Evolutionary conservation across 768 basidiomycete species (phyloP).

Genomic region (Lanmaoa rubissima): DNA sequence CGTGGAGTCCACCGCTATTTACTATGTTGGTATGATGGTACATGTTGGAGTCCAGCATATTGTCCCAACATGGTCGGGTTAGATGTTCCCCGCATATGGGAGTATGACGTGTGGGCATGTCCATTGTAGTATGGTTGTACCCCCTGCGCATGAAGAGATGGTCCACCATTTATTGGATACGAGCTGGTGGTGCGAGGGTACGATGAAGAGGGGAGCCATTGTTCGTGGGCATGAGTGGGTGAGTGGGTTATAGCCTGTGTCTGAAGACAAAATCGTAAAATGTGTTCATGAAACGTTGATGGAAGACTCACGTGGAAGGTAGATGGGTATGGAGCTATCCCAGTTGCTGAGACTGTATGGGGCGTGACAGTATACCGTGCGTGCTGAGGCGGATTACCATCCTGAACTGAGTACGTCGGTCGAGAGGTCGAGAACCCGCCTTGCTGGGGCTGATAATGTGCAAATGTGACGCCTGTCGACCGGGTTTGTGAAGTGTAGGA

Average conservation of each 20-base stretch:
- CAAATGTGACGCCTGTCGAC: constrained; percentile 32
- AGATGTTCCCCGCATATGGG: constrained; percentile 27
- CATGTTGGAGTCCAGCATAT: constrained; percentile 28
- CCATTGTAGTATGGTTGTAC: constrained; percentile 28
- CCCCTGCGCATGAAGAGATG: constrained; percentile 19
- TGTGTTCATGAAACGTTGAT: neutral
- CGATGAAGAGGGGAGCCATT: constrained; percentile 24
- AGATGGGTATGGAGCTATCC: constrained; percentile 25
- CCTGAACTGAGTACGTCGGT: constrained; percentile 29
- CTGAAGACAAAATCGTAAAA: constrained; percentile 1
- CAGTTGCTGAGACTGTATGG: constrained; percentile 14
- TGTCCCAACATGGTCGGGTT: constrained; percentile 21
- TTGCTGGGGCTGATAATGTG: constrained; percentile 38
- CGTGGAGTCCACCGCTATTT: constrained; percentile 15
- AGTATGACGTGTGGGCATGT: constrained; percentile 24
- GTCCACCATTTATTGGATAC: constrained; percentile 18
- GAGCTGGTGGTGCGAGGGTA: constrained; percentile 25
- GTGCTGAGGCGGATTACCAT: constrained; percentile 17
- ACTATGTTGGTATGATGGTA: constrained; percentile 30
- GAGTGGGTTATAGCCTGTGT: constrained; percentile 15
- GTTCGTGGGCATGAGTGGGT: constrained; percentile 20
- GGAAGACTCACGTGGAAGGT: constrained; percentile 21
- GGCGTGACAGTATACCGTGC: constrained; percentile 17
- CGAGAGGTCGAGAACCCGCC: constrained; percentile 36
- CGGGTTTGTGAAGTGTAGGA: constrained; percentile 20